Conservation (phyloP, 208 protist genomes). For the Trypanosoma brucei region DNA sequence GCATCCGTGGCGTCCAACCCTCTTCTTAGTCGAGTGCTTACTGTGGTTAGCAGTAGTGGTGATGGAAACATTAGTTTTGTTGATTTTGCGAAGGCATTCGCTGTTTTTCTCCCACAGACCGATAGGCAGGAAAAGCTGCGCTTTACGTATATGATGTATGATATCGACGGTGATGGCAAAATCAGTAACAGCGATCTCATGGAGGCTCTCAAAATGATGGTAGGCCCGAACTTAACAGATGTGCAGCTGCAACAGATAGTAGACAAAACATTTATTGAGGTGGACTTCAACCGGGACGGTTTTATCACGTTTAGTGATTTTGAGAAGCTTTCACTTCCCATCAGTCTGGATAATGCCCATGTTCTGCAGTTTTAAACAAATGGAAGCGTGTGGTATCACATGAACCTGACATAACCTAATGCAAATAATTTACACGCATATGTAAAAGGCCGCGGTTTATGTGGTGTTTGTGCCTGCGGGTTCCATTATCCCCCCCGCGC, state of each 20-base stretch:
- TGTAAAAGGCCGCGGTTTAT: no score
- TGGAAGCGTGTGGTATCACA: not conserved
- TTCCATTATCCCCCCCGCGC: no score
- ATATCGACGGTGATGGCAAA: conserved; percentile 91
- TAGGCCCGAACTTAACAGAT: conserved; percentile 85
- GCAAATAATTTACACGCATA: no score
- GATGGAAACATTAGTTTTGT: conserved; percentile 78
- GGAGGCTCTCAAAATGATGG: conserved; percentile 91
- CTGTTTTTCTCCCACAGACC: conserved; percentile 69
- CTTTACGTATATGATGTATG: conserved; percentile 94
- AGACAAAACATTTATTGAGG: conserved; percentile 94
- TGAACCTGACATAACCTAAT: no score
- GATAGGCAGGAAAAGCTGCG: conserved; percentile 77
- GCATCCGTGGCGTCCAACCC: conserved; percentile 80
- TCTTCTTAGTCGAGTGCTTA: conserved; percentile 74
- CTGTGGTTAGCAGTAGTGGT: conserved; percentile 73
- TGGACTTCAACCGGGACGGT: conserved; percentile 85
- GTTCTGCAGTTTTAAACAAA: conserved; percentile 61
- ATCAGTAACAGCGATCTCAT: conserved; percentile 93
- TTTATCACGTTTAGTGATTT: conserved; percentile 93
- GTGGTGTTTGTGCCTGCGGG: no score
- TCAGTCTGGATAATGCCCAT: conserved; percentile 78
- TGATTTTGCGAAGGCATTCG: conserved; percentile 79
- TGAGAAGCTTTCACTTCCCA: conserved; percentile 55
- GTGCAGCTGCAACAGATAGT: conserved; percentile 94